Conservation (phyloP, 805 yeast species). For the Vanderwaltozyma tropicalis region DNA sequence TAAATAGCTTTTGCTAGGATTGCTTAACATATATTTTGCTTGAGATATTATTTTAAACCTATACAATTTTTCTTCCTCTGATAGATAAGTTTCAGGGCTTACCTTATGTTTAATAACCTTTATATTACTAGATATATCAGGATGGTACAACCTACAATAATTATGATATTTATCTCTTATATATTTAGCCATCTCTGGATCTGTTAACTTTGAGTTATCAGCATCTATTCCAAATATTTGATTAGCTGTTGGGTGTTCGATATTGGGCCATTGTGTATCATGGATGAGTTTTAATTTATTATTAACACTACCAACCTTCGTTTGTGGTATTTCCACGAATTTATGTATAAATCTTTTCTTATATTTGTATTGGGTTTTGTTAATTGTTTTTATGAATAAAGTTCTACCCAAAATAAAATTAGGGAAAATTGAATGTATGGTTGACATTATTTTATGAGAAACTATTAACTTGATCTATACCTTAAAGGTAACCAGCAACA, state of each 20-base stretch:
- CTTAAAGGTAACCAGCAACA: too few relatives aligned
- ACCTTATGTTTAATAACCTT: slow-evolving; percentile 11
- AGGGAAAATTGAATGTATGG: too few relatives aligned
- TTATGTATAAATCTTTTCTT: too few relatives aligned
- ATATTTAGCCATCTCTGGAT: slow-evolving; percentile 7
- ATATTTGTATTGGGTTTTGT: too few relatives aligned
- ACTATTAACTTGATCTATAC: too few relatives aligned
- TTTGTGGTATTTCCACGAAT: too few relatives aligned
- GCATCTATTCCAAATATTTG: slow-evolving; percentile 45
- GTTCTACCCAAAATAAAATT: too few relatives aligned
- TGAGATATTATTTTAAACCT: slow-evolving; percentile 45
- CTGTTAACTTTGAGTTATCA: slow-evolving; percentile 2
- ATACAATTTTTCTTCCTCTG: slow-evolving; percentile 23
- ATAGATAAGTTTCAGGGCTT: slow-evolving; percentile 1
- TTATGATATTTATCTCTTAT: slow-evolving; percentile 41
- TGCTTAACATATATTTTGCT: slow-evolving; percentile 47
- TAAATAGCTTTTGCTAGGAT: slow-evolving; percentile 38
- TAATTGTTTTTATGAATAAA: too few relatives aligned
- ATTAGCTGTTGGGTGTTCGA: slow-evolving; percentile 53
- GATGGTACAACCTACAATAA: slow-evolving; percentile 71
- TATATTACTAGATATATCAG: slow-evolving; percentile 42
- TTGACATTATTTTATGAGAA: too few relatives aligned
- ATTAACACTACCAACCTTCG: not conserved
- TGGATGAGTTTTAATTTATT: not conserved
- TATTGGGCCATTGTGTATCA: slow-evolving; percentile 44